Percentiles rank a stretch among this genome's conserved stretches.
These are phyloP conservation scores for Hortiboletus rubellus DNA, from an alignment of 1,284 basidiomycete species.

Conservation along the genomic window DNA sequence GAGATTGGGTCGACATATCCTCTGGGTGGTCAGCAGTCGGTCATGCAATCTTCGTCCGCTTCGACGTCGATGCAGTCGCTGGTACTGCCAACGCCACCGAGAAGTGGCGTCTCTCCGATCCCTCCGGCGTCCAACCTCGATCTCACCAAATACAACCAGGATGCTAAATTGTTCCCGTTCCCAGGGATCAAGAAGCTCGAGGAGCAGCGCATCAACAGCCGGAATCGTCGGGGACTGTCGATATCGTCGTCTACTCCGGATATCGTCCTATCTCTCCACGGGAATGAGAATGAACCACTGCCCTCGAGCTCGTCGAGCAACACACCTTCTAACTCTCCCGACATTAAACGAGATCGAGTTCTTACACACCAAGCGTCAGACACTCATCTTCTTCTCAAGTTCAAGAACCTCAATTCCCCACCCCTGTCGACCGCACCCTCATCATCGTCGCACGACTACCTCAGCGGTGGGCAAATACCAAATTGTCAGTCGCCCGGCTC, in stretches of 20 bases:
- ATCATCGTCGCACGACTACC: slow-evolving; percentile 52
- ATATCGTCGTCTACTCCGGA: slow-evolving; percentile 66
- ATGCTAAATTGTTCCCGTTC: slow-evolving; percentile 86
- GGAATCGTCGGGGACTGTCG: slow-evolving; percentile 49
- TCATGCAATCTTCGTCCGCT: slow-evolving; percentile 63
- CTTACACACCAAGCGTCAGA: slow-evolving; percentile 71
- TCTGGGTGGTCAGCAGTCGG: slow-evolving; percentile 41
- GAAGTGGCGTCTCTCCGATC: slow-evolving; percentile 65
- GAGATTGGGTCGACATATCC: slow-evolving; percentile 45
- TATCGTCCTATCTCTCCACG: slow-evolving; percentile 47
- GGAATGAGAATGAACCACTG: slow-evolving; percentile 44
- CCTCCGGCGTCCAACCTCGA: slow-evolving; percentile 65
- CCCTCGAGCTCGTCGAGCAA: slow-evolving; percentile 50
- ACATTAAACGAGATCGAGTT: slow-evolving; percentile 55
- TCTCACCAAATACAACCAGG: slow-evolving; percentile 57
- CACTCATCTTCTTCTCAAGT: slow-evolving; percentile 56
- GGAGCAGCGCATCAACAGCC: slow-evolving; percentile 60
- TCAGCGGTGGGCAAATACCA: slow-evolving; percentile 39
- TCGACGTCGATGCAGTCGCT: slow-evolving; percentile 64
- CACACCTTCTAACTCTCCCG: slow-evolving; percentile 53
- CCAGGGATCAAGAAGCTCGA: slow-evolving; percentile 79
- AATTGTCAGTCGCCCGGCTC: slow-evolving; percentile 39
- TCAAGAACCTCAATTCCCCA: slow-evolving; percentile 41
- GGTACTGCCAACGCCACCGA: slow-evolving; percentile 50
- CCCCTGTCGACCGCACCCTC: slow-evolving; percentile 46